These are phyloP conservation scores for Arctium lappa DNA, from an alignment of 129 eudicot genomes.

Conservation along the genomic window DNA sequence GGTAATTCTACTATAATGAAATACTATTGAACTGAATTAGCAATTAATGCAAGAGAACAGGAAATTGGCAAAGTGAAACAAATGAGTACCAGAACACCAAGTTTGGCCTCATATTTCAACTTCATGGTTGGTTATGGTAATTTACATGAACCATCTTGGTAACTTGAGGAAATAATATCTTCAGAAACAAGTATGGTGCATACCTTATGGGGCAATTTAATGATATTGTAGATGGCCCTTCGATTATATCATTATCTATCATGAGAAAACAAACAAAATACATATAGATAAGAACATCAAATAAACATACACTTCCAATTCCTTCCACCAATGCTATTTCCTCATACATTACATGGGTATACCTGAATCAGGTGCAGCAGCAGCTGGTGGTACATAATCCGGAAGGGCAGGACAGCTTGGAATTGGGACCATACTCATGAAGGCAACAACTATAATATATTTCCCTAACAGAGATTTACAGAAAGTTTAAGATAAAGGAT, in stretches of 20 bases:
- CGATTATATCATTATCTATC: conserved; percentile 69
- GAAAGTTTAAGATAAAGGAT: not conserved
- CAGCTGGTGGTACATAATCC: conserved; percentile 53
- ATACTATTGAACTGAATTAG: not conserved
- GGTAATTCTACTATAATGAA: not conserved
- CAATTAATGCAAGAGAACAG: not conserved
- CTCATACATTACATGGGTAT: not conserved
- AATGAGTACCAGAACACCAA: not conserved
- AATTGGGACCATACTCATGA: conserved; percentile 45
- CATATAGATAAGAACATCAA: not conserved
- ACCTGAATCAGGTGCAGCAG: conserved; percentile 58
- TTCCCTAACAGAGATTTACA: conserved; percentile 42
- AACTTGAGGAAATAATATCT: not conserved
- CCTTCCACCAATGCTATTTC: not conserved
- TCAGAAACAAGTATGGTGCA: not conserved
- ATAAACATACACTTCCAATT: not conserved
- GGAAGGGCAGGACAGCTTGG: conserved; percentile 38
- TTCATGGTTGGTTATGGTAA: not conserved
- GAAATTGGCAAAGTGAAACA: too few species aligned
- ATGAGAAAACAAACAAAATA: not conserved
- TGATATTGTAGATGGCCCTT: conserved; percentile 73
- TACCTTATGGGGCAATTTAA: conserved; percentile 68
- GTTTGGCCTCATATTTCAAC: not conserved
- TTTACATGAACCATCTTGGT: not conserved
- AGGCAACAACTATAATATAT: conserved; percentile 59